phyloP scores from a whole-genome alignment of 2,329 filamentous ascomycete genomes.

The Sordariomycetes sp. region DNA sequence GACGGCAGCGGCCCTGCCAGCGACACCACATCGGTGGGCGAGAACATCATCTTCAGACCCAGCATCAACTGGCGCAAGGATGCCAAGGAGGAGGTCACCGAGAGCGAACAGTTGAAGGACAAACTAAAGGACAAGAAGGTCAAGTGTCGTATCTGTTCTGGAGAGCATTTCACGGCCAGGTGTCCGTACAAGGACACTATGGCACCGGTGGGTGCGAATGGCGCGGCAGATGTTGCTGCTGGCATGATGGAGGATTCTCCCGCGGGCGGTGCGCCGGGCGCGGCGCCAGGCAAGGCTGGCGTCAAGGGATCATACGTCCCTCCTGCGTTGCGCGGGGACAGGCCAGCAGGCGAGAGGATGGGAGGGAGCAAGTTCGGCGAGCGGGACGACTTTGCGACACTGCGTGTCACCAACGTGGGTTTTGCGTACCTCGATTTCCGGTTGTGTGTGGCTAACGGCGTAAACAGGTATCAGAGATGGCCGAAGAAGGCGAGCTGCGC shows the following conservation, averaged over 20 bases:
- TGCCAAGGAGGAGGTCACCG: slow-evolving; percentile 70
- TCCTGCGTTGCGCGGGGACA: slow-evolving; percentile 74
- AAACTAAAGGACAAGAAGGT: slow-evolving; percentile 98
- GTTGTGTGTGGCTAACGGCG: not conserved
- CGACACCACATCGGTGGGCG: slow-evolving; percentile 87
- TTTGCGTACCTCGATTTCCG: not conserved
- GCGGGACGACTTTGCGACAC: slow-evolving; percentile 89
- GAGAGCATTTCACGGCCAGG: slow-evolving; percentile 97
- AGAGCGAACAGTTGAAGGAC: slow-evolving; percentile 66
- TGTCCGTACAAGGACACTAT: slow-evolving; percentile 99
- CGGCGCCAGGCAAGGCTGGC: slow-evolving; percentile 50
- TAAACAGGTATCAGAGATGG: slow-evolving; percentile 82
- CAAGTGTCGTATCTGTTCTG: slow-evolving; percentile 98
- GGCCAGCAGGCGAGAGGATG: slow-evolving; percentile 71
- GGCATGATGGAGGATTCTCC: slow-evolving; percentile 42
- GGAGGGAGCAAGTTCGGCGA: slow-evolving; percentile 73
- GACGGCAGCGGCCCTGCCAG: slow-evolving; percentile 72
- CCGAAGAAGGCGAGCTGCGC: slow-evolving; percentile 88
- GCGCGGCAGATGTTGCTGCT: slow-evolving; percentile 43
- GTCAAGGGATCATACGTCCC: slow-evolving; percentile 87
- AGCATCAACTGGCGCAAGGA: slow-evolving; percentile 90
- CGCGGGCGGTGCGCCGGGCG: slow-evolving; percentile 36
- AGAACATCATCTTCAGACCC: slow-evolving; percentile 97
- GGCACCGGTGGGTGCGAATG: slow-evolving; percentile 67
- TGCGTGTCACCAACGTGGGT: slow-evolving; percentile 95